Conservation (phyloP, 495 filamentous ascomycete species). For the Penicillium diatomitis region DNA sequence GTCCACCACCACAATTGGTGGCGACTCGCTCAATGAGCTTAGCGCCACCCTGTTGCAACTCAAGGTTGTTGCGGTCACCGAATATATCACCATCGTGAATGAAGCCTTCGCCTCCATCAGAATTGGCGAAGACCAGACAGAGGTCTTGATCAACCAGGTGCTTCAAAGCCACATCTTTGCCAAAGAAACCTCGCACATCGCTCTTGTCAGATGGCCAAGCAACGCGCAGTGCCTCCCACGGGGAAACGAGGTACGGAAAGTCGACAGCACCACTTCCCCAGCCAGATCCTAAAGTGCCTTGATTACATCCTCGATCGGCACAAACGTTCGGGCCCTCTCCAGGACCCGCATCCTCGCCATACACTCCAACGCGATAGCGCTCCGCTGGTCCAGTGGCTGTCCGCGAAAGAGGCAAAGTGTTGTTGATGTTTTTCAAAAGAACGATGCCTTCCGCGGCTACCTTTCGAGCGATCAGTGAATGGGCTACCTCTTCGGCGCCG, state of each 20-base stretch:
- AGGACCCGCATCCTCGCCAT: slow-evolving; percentile 73
- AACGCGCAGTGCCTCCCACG: slow-evolving; percentile 53
- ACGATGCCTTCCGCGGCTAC: slow-evolving; percentile 81
- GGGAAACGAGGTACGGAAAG: slow-evolving; percentile 72
- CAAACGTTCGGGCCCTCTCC: slow-evolving; percentile 69
- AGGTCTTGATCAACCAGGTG: slow-evolving; percentile 48
- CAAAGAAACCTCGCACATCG: slow-evolving; percentile 48
- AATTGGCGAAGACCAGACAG: slow-evolving; percentile 55
- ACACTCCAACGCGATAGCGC: slow-evolving; percentile 58
- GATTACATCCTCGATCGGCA: slow-evolving; percentile 67
- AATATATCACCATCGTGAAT: slow-evolving; percentile 50
- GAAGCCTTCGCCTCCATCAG: slow-evolving; percentile 58
- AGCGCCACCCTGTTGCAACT: slow-evolving; percentile 70
- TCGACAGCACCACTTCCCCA: slow-evolving; percentile 90
- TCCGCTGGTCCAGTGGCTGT: slow-evolving; percentile 32
- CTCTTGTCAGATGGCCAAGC: slow-evolving; percentile 53
- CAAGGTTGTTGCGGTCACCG: slow-evolving; percentile 78
- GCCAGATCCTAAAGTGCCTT: slow-evolving; percentile 73
- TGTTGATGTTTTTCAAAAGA: slow-evolving; percentile 67
- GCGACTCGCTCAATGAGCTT: slow-evolving; percentile 64
- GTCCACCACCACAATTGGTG: slow-evolving; percentile 54
- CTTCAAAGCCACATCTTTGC: slow-evolving; percentile 42
- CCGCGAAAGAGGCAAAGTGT: slow-evolving; percentile 54
- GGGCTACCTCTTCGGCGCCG: slow-evolving; percentile 58
- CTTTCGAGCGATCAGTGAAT: slow-evolving; percentile 57